Evolutionary conservation across 805 yeast genomes (phyloP), one percentile per base, ranked within the genome.

Genomic region (Cyberlindnera maritima): DNA sequence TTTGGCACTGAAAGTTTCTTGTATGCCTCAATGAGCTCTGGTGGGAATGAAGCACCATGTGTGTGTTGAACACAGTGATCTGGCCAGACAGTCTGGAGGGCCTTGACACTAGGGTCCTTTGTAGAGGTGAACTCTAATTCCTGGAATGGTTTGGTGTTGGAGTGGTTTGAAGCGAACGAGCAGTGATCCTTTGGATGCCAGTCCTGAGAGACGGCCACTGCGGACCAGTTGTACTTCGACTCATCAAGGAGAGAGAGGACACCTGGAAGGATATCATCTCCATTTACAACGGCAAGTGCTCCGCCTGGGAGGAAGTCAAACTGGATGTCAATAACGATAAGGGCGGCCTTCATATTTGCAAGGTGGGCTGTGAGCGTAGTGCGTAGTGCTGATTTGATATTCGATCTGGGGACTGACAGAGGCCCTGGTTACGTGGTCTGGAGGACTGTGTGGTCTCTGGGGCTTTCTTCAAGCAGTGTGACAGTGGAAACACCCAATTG

Each of bases 271-370:
- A 88, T 69, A 0, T 65, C 67, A 13, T 83, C 70, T 4, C 96
- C 97, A 7, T 73, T 69, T 0, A 70, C 57, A 0, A 89, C 94
- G 0, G 94, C 95, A 37, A 91, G 66, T 0, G 94, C 66, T 0
- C 97, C 97, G 0, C 89, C 83, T 5, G 92, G 92, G 3, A 90
- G 70, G 63, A 91, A 91, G 62, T 92, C 97, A 53, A 85, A 82
- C 62, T 91, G 97, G 13, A 91, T 66, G 58, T 91, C 98, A 15
- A 91, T 77, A 0, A 91, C 74, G 0, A 90, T 66, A 31, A 91
- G 67, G 0, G 96, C 96, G 4, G 76, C 44, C 49, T 57, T 50
- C 20, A 41, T 53, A 48, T 52, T 17, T 25, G 14, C 4, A n/a
- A n/a, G n/a, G 31, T 25, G 28, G 29, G 15, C 14, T 10, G 20